Base-by-base conservation (phyloP, 306 rosid species). In the Fragaria iinumae region DNA sequence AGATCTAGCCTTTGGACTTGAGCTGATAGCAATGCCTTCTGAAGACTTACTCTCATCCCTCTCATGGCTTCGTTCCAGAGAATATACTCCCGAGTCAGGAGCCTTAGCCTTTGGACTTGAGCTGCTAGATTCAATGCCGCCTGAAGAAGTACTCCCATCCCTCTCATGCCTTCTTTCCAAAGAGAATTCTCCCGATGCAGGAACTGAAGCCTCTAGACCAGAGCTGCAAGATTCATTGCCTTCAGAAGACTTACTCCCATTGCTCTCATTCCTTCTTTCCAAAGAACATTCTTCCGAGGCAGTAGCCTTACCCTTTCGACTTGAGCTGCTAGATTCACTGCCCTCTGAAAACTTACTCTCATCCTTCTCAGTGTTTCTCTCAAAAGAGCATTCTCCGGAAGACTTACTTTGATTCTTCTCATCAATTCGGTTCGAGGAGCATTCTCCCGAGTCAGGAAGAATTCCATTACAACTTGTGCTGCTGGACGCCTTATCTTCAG, bases 361-460 rank as follows among this genome's bases (percentile, higher is more conserved):
- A 41, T 6, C 9, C 52, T 32, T 43, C 72, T 41, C 72, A 2
- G 6, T 67, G 14, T 41, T 41, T n/a, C 32, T 47, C 11, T 20
- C 72, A 16, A 21, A n/a, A 41, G 14, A 39, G 20, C 10, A n/a
- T 39, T 41, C 50, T 67, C 34, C 52, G 5, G 63, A 56, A 56
- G 29, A 21, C 63, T 56, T 56, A 10, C 38, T 78, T 76, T 59
- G 76, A 77, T 69, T 82, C 69, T 74, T 74, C 75, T 50, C 86
- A 59, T 72, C 63, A 72, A 66, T 86, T 69, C 50, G 84, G 73
- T 59, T 80, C 27, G 69, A 47, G 70, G 69, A 44, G 82, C 75
- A 79, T 41, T 83, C 93, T 29, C 85, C 84, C 0, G 82, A 77
- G 79, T 87, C 78, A 52, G 87, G 80, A 84, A 67, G 53, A 77